phyloP scores from a whole-genome alignment of 306 rosid species.

The Dryas octopetala region DNA sequence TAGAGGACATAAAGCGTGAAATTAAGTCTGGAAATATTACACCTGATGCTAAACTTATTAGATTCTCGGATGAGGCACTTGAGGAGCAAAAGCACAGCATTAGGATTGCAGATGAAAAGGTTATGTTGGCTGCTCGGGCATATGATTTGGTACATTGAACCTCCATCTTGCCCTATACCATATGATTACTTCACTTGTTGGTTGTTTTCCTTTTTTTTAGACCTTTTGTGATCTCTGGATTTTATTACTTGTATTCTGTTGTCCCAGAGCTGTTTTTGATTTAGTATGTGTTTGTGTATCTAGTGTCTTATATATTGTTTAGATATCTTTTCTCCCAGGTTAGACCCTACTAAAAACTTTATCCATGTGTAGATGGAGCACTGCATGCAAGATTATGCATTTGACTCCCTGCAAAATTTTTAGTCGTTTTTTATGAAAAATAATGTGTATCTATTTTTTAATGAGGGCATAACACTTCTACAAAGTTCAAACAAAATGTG shows the following conservation, averaged over 20 bases:
- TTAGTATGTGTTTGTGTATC: no score
- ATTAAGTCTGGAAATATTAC: conserved; percentile 73
- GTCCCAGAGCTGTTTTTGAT: no score
- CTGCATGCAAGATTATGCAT: no score
- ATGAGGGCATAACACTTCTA: no score
- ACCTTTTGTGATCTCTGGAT: not conserved
- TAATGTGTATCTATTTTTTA: no score
- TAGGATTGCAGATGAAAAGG: conserved; percentile 91
- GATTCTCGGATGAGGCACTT: conserved; percentile 91
- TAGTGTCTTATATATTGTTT: no score
- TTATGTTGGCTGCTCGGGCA: conserved; percentile 84
- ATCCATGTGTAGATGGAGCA: not conserved
- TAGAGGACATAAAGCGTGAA: conserved; percentile 74
- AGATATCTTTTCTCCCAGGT: no score
- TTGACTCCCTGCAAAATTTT: no score
- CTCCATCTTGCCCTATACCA: conserved; percentile 9
- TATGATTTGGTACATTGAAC: conserved; percentile 78
- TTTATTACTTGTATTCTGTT: not conserved
- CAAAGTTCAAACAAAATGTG: no score
- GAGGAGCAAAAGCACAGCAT: conserved; percentile 97
- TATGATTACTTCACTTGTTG: not conserved
- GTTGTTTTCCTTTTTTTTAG: not conserved
- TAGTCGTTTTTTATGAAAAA: no score
- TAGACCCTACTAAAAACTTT: no score
- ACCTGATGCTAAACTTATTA: conserved; percentile 54